Percentiles rank a stretch among this genome's conserved stretches.
Evolutionary conservation across 176 grass and related monocot species (phyloP).

Genomic region (Hyparrhenia diplandra): DNA sequence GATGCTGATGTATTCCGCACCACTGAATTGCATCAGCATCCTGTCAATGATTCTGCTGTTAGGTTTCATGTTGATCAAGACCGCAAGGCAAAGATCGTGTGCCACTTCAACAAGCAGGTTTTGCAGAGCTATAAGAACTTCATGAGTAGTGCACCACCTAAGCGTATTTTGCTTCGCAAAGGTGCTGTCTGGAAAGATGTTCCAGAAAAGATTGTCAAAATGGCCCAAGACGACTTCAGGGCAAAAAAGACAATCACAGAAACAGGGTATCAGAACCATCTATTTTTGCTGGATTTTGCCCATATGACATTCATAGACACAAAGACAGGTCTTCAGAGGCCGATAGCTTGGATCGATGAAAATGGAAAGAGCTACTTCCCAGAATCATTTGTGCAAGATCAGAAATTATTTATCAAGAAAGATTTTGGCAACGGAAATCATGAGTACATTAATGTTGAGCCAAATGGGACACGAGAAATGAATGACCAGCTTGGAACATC

Average conservation of each 20-base stretch:
- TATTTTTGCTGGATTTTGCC: constrained; percentile 77
- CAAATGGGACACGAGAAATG: constrained; percentile 32
- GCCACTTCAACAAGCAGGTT: constrained; percentile 48
- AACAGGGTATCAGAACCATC: constrained; percentile 38
- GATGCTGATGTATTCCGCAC: constrained; percentile 22
- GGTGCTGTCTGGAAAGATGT: constrained; percentile 73
- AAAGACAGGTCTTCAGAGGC: constrained; percentile 59
- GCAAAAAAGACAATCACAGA: constrained; percentile 70
- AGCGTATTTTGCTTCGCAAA: constrained; percentile 64
- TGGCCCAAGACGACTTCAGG: constrained; percentile 59
- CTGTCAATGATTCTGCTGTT: constrained; percentile 26
- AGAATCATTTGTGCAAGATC: constrained; percentile 43
- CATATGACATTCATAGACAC: constrained; percentile 66
- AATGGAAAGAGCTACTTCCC: constrained; percentile 69
- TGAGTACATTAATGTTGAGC: constrained; percentile 33
- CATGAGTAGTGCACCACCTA: constrained; percentile 56
- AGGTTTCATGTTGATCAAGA: constrained; percentile 38
- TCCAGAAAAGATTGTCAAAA: constrained; percentile 58
- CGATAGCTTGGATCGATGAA: constrained; percentile 86
- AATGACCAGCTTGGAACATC: constrained; percentile 33
- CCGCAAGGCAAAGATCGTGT: constrained; percentile 28
- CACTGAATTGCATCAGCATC: constrained; percentile 18
- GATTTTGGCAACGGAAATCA: constrained; percentile 22
- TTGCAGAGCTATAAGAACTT: constrained; percentile 72
- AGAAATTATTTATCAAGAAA: constrained; percentile 38